Evolutionary conservation across 768 basidiomycete genomes (phyloP).

Genomic region (Tylopilus vinaceipallidus): DNA sequence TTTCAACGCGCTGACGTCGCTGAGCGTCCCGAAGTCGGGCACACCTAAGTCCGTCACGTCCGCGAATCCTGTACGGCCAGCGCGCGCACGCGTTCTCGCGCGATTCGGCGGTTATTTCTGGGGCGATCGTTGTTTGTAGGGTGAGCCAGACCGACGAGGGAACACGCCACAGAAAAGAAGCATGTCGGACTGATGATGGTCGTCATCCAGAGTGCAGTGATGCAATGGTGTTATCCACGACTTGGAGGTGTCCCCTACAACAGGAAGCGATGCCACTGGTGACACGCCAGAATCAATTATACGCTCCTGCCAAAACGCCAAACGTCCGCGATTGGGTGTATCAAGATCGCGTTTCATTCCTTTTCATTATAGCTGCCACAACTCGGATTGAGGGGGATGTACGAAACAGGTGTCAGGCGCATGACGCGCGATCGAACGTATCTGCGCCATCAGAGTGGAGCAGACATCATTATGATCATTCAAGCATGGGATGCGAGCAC

Average conservation of each 20-base stretch:
- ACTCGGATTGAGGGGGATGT: neutral
- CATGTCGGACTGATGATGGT: neutral
- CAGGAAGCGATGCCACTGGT: constrained; percentile 3
- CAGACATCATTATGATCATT: neutral
- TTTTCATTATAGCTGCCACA: neutral
- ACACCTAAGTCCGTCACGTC: neutral
- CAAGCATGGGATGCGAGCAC: neutral
- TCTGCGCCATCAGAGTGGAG: neutral
- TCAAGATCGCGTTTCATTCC: constrained; percentile 6
- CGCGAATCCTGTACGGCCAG: too few relatives aligned
- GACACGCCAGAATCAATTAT: too few relatives aligned
- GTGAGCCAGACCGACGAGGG: neutral
- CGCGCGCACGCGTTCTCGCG: too few relatives aligned
- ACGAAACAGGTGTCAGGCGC: neutral
- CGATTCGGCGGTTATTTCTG: neutral
- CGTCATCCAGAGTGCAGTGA: neutral
- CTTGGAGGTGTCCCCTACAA: neutral
- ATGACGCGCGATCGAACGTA: neutral
- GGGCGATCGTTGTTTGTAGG: constrained; percentile 8
- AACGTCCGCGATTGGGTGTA: neutral
- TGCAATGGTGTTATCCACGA: too few relatives aligned
- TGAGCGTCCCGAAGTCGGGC: neutral
- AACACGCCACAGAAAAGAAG: constrained; percentile 1
- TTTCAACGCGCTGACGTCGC: neutral
- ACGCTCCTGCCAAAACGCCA: too few relatives aligned